phyloP scores from a whole-genome alignment of 2,329 filamentous ascomycete species.

The Bretziella fagacearum region DNA sequence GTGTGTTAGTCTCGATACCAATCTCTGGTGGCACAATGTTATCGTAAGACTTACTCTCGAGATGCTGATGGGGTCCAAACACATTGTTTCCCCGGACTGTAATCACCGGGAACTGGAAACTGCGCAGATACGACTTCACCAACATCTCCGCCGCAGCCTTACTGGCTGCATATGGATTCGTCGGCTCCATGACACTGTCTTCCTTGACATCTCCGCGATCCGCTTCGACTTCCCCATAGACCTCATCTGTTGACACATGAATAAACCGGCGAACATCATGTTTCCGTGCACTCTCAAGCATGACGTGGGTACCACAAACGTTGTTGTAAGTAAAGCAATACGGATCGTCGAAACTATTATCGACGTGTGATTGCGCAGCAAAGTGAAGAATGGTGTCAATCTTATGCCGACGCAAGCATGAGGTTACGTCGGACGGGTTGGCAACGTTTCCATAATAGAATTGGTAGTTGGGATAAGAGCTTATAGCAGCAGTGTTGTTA shows the following conservation, averaged over 20 bases:
- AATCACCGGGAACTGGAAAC: slow-evolving; percentile 63
- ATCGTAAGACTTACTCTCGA: slow-evolving; percentile 57
- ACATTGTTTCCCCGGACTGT: slow-evolving; percentile 74
- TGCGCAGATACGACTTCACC: slow-evolving; percentile 73
- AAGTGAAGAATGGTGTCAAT: slow-evolving; percentile 75
- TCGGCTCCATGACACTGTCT: slow-evolving; percentile 57
- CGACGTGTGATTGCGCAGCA: slow-evolving; percentile 72
- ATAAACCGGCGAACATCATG: slow-evolving; percentile 56
- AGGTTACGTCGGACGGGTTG: slow-evolving; percentile 49
- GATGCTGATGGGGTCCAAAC: slow-evolving; percentile 70
- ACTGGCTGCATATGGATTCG: slow-evolving; percentile 66
- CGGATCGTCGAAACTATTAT: slow-evolving; percentile 67
- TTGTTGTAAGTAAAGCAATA: slow-evolving; percentile 70
- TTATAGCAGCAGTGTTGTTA: slow-evolving; percentile 58
- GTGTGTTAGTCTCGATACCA: too few species aligned
- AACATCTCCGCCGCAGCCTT: slow-evolving; percentile 74
- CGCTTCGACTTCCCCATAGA: slow-evolving; percentile 63
- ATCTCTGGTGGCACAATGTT: too few species aligned
- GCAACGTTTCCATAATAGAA: slow-evolving; percentile 71
- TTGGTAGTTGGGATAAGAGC: slow-evolving; percentile 52
- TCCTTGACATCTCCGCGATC: slow-evolving; percentile 56
- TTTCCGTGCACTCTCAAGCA: slow-evolving; percentile 60
- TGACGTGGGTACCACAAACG: slow-evolving; percentile 68
- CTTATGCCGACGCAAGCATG: slow-evolving; percentile 51
- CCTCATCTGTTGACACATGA: slow-evolving; percentile 72